Evolutionary conservation across 306 rosid species (phyloP).

Genomic region (Sesbania bispinosa): DNA sequence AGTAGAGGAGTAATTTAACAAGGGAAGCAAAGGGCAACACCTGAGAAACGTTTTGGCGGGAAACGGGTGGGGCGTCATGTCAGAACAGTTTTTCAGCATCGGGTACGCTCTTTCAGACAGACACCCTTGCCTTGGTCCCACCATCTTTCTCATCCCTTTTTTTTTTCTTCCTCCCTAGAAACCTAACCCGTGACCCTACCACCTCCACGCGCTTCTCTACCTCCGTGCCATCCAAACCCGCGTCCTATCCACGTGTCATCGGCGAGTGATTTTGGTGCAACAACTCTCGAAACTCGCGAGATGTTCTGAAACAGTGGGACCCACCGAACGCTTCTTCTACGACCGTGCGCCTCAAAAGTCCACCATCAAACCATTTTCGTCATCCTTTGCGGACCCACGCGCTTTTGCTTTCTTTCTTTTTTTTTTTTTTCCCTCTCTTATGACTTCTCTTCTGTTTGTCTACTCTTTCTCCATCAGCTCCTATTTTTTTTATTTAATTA

Average conservation of each 20-base stretch:
- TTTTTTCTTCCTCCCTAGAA: neutral
- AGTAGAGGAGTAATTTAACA: too few relatives aligned
- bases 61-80: slow-evolving; percentile 25
- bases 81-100: slow-evolving; percentile 36
- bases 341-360: slow-evolving; percentile 42
- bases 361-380: slow-evolving; percentile 32
- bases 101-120: slow-evolving; percentile 39
- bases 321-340: slow-evolving; percentile 15
- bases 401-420: slow-evolving; percentile 28
- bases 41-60: too few relatives aligned
- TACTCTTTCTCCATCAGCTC: neutral
- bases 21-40: too few relatives aligned
- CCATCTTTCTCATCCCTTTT: neutral
- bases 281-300: neutral
- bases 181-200: slow-evolving; percentile 33
- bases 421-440: neutral
- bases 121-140: slow-evolving; percentile 37
- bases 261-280: neutral
- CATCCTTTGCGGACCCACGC: slow-evolving; percentile 54
- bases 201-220: neutral
- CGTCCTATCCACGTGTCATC: neutral
- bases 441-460: neutral
- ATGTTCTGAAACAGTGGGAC: slow-evolving; percentile 19
- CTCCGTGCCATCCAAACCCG: neutral
- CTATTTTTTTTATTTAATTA: too few relatives aligned